Base-by-base conservation (phyloP, 305 asterid genomes). In the Stenogyne calaminthoides region DNA sequence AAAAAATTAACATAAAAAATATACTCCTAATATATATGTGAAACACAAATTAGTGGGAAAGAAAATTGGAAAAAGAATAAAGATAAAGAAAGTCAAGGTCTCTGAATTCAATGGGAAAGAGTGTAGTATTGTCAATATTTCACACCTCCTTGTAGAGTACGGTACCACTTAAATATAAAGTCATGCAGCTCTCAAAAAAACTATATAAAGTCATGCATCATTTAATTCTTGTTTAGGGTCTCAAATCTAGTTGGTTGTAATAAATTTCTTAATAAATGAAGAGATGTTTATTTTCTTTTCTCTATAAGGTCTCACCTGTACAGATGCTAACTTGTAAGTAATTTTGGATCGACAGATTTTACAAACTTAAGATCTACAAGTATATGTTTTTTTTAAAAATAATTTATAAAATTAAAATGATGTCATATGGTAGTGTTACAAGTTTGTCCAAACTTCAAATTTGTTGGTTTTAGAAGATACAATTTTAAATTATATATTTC, bases 81-180 rank as follows among this genome's bases (percentile, higher is more conserved):
- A 1, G 18, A 12, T 7, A 4, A 9, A 32, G 51, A 66, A 55
- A 55, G 74, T 75, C 56, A 67, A 75, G 56, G 9, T 75, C 47
- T 70, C 16, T 22, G 36, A 74, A 65, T 3, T 14, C 46, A 73
- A n/a, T 36, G 18, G 59, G 60, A 59, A 32, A 3, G 63, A 36
- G 40, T 56, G 65, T 15, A 25, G 39, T 1, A 55, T 73, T 76
- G 42, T 75, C 85, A 58, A 72, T 80, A 22, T 68, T 75, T 0
- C 81, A 64, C 65, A 73, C 27, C 36, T 51, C 6, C 65, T 11
- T n/a, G 18, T 6, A 9, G 44, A 52, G 0, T 12, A 34, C 36
- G 37, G n/a, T 27, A 22, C n/a, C 19, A n/a, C 64, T 37, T 55
- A 32, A 15, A 42, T 64, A 22, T 9, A 44, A 64, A 19, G 56